Percentiles rank a stretch among this genome's conserved stretches.
Conservation (phyloP, 306 rosid species). For the Medicago ruthenica region DNA sequence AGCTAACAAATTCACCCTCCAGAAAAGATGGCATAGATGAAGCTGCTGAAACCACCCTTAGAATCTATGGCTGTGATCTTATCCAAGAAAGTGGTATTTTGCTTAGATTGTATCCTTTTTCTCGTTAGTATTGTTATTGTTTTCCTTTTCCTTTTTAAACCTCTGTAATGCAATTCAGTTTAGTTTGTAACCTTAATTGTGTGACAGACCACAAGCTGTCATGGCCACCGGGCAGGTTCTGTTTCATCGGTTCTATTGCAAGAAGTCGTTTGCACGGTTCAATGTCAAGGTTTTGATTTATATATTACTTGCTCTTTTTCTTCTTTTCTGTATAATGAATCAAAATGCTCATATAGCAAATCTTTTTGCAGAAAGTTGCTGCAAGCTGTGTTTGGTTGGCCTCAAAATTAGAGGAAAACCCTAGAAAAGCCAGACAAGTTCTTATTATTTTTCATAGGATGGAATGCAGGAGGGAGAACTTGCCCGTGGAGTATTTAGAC, state of each 20-base stretch:
- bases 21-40: constrained; percentile 82
- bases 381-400: constrained; percentile 98
- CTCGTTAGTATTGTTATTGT: neutral
- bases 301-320: neutral
- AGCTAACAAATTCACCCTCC: constrained; percentile 69
- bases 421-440: constrained; percentile 92
- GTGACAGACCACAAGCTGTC: constrained; percentile 86
- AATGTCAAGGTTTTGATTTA: constrained; percentile 72
- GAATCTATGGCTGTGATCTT: constrained; percentile 93
- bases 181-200: constrained; percentile 40
- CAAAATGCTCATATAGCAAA: constrained; percentile 2
- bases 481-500: constrained; percentile 81
- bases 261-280: constrained; percentile 92
- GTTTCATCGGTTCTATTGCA: constrained; percentile 93
- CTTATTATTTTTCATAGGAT: constrained; percentile 88
- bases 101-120: constrained; percentile 70
- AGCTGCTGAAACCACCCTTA: constrained; percentile 72
- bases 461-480: constrained; percentile 93
- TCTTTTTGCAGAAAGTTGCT: constrained; percentile 81
- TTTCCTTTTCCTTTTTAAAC: neutral
- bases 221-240: constrained; percentile 98
- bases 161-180: constrained; percentile 5
- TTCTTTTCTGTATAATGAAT: neutral
- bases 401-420: constrained; percentile 88
- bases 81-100: constrained; percentile 93